Evolutionary conservation across 495 filamentous ascomycete genomes (phyloP).

Genomic region (Penicillium bovifimosum): DNA sequence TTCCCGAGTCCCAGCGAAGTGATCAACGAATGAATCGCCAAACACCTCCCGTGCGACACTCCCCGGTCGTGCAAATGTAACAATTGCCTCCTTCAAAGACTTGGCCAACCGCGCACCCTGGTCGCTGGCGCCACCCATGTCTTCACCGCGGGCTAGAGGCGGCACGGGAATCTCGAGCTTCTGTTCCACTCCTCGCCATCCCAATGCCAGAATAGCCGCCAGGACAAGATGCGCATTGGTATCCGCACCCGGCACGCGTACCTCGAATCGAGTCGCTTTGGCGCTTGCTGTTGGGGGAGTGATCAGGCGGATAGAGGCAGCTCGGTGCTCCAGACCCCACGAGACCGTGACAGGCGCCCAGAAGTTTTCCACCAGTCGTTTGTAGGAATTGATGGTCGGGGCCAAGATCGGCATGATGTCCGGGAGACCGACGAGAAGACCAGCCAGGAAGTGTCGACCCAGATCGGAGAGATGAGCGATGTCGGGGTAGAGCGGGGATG

Average conservation of each 20-base stretch:
- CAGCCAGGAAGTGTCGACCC: constrained; percentile 89
- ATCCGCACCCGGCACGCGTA: constrained; percentile 87
- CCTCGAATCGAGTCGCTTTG: constrained; percentile 84
- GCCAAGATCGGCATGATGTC: constrained; percentile 95
- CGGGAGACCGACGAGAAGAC: constrained; percentile 79
- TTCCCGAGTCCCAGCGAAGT: constrained; percentile 86
- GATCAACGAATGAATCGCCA: constrained; percentile 92
- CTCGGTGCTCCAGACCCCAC: constrained; percentile 94
- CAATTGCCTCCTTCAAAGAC: constrained; percentile 73
- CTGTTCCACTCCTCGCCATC: constrained; percentile 85
- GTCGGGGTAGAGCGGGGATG: constrained; percentile 64
- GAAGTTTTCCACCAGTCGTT: constrained; percentile 95
- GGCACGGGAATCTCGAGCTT: constrained; percentile 78
- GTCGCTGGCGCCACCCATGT: constrained; percentile 64
- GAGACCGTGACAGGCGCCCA: constrained; percentile 97
- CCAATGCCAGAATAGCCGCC: constrained; percentile 74
- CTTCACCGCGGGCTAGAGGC: constrained; percentile 74
- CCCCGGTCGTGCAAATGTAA: constrained; percentile 62
- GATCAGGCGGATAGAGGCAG: constrained; percentile 85
- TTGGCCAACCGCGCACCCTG: constrained; percentile 64
- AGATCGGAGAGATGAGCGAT: constrained; percentile 76
- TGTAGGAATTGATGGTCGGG: constrained; percentile 95
- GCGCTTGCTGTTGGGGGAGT: constrained; percentile 75
- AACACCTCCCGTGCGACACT: constrained; percentile 89
- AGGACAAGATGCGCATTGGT: constrained; percentile 87